These are phyloP conservation scores for Beauveria medogensis DNA, from an alignment of 2,329 filamentous ascomycete species.

Conservation along the genomic window DNA sequence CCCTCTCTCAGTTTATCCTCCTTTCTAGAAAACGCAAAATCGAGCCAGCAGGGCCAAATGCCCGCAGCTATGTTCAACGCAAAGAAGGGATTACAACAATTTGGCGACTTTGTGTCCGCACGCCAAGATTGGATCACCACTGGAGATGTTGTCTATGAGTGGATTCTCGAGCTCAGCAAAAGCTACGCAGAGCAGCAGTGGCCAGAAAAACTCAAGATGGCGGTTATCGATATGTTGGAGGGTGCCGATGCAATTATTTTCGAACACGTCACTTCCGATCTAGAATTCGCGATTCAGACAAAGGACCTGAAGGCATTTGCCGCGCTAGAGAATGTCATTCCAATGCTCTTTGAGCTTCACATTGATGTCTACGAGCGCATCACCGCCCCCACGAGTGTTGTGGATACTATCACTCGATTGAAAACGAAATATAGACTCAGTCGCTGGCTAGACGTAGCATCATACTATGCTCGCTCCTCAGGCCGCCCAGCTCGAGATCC, in stretches of 20 bases:
- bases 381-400: conserved; percentile 47
- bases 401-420: conserved; percentile 38
- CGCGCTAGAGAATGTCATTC: conserved; percentile 36
- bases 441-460: conserved; percentile 44
- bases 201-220: conserved; percentile 49
- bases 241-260: conserved; percentile 45
- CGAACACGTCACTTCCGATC: conserved; percentile 35
- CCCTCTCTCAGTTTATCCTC: conserved; percentile 48
- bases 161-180: conserved; percentile 40
- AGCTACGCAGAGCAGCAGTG: conserved; percentile 49
- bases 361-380: conserved; percentile 53
- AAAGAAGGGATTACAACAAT: conserved; percentile 41
- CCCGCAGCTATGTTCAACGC: conserved; percentile 45
- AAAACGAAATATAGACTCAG: conserved; percentile 42
- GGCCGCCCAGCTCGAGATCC: conserved; percentile 26
- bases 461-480: conserved; percentile 33
- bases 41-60: conserved; percentile 41
- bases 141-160: conserved; percentile 52
- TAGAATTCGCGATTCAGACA: conserved; percentile 21
- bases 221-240: conserved; percentile 49
- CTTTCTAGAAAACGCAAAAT: conserved; percentile 56
- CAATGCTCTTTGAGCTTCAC: conserved; percentile 55
- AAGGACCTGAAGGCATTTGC: conserved; percentile 1
- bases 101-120: conserved; percentile 40
- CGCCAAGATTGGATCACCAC: conserved; percentile 40